Percentiles rank a stretch among this genome's conserved stretches.
Evolutionary conservation across 768 basidiomycete species (phyloP).

Genomic region (Kwoniella bestiolae): DNA sequence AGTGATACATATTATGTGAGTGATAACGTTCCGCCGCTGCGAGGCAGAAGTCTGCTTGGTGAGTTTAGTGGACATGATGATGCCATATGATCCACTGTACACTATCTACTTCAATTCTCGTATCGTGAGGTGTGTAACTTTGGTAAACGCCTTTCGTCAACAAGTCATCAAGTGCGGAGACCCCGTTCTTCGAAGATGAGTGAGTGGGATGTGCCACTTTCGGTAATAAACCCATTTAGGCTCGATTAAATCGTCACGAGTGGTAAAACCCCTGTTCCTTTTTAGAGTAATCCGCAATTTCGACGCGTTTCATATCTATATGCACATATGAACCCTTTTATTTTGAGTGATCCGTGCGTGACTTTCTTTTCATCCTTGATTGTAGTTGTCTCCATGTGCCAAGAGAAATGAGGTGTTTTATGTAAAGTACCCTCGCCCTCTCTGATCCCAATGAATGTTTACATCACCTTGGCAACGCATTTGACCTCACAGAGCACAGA

Average conservation of each 20-base stretch:
- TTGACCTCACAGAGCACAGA: too few species aligned
- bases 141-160: too few species aligned
- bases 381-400: neutral
- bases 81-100: neutral
- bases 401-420: neutral
- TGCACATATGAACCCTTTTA: conserved; percentile 5
- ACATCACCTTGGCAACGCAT: conserved; percentile 16
- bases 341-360: conserved; percentile 12
- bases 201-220: neutral
- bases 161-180: neutral
- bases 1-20: conserved; percentile 10
- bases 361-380: neutral
- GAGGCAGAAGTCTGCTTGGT: neutral
- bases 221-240: neutral
- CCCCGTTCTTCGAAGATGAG: neutral
- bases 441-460: neutral
- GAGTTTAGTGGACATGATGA: neutral
- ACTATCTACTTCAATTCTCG: too few species aligned
- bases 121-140: too few species aligned
- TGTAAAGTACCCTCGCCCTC: conserved; percentile 7
- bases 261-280: too few species aligned
- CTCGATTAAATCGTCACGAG: too few species aligned
- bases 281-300: neutral
- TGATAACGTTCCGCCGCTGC: neutral
- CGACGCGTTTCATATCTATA: conserved; percentile 13